phyloP scores from a whole-genome alignment of 202 grass and related monocot species.

The Elaeis oleifera region DNA sequence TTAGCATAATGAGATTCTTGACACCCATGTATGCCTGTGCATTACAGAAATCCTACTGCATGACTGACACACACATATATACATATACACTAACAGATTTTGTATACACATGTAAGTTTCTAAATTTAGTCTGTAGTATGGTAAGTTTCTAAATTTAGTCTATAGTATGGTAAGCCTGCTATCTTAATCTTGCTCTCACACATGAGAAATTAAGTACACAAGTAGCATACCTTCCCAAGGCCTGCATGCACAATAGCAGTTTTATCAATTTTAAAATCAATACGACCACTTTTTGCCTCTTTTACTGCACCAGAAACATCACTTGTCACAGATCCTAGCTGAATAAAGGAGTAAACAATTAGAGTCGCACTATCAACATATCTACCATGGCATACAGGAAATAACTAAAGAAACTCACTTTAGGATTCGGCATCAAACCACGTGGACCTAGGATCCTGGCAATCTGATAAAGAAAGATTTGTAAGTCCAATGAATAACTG shows the following conservation, averaged over 20 bases:
- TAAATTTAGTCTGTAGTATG: too few relatives aligned
- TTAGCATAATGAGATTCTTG: too few relatives aligned
- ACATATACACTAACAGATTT: too few relatives aligned
- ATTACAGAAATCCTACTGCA: too few relatives aligned
- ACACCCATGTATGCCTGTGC: too few relatives aligned
- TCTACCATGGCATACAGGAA: slow-evolving; percentile 7
- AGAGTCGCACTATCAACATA: slow-evolving; percentile 20
- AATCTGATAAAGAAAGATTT: slow-evolving; percentile 41
- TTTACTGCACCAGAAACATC: slow-evolving; percentile 86
- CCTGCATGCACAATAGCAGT: slow-evolving; percentile 96
- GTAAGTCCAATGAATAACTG: slow-evolving; percentile 10
- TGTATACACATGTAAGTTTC: too few relatives aligned
- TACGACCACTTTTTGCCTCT: slow-evolving; percentile 71
- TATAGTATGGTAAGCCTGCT: too few relatives aligned
- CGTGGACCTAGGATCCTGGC: slow-evolving; percentile 93
- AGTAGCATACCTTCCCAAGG: slow-evolving; percentile 78
- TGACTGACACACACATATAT: too few relatives aligned
- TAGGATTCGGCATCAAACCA: slow-evolving; percentile 98
- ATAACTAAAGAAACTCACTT: slow-evolving; percentile 39
- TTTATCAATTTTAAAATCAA: slow-evolving; percentile 99
- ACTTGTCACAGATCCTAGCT: slow-evolving; percentile 92
- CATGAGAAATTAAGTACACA: slow-evolving; percentile 12
- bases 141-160: too few relatives aligned
- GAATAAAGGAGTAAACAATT: slow-evolving; percentile 29
- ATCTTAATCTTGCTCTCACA: background rate